Base-by-base conservation (phyloP, 108 stramenopile species). In the Ochromonas danica region DNA sequence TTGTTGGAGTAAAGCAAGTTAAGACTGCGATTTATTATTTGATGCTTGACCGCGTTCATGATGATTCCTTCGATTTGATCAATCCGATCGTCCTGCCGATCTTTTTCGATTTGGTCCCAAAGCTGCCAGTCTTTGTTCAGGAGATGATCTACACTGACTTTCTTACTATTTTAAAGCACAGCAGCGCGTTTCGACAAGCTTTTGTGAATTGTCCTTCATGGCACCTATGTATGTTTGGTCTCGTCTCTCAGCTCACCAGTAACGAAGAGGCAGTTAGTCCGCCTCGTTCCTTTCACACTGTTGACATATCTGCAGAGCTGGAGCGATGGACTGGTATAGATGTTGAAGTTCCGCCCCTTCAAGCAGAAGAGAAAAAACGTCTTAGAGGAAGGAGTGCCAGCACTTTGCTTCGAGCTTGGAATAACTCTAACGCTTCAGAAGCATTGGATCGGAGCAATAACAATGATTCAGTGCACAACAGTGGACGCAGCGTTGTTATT, bases 161-260 rank as follows among this genome's bases (percentile, higher is more conserved):
- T 6, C 31, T 75, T 6, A 10, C 72, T 6, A 6, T 75, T 6
- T 6, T 75, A 22, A 75, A 75, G 35, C 72, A 75, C 40, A 75
- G 51, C 38, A 31, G 14, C 25, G 51, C n/a, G 3, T 35, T 30
- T 75, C 72, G 72, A 3, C 6, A 36, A 14, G 51, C n/a, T 28
- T 75, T 75, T 25, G 6, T 3, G 14, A 31, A 38, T 27, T n/a
- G 51, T 36, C 72, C 72, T 3, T 45, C 72, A 41, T 75, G 72
- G 72, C 72, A 75, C 22, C 6, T 75, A 14, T 75, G 31, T 27
- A 75, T 75, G 72, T 75, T 30, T 42, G 51, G 51, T 28, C n/a
- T 75, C 10, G 72, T 75, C 31, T 3, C 28, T 3, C 31, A 75
- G 43, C 25, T 75, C 3, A 10, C 41, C 3, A 75, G 27, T 10